Evolutionary conservation across 2,329 filamentous ascomycete species (phyloP), one percentile per base, ranked within the genome.

Genomic region (Talaromyces sp.): DNA sequence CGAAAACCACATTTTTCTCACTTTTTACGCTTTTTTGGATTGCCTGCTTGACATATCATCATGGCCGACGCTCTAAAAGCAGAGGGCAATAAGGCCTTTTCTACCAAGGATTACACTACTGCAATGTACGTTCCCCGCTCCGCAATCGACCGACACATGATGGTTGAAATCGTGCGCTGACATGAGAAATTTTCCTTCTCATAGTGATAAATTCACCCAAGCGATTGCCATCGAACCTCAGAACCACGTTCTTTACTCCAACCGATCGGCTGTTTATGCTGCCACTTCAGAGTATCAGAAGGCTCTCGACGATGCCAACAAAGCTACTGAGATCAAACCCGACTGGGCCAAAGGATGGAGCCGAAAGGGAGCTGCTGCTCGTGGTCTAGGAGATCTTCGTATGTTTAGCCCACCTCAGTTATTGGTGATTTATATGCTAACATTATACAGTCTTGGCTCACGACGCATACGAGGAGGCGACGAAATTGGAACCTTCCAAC

Each of bases 291-390:
- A 98, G 64, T 99, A 90, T 83, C 82, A 90, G 67, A 85, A 89
- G 69, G 95, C 95, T 21, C 81, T 98, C 28, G 84, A 89, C 66
- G 95, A 99, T 83, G 95, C 95, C 63, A 88, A 88, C 74, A 97
- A 97, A 84, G 95, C 92, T 2, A 96, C 90, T 61, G 86, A 96
- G 79, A 82, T 99, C 76, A 98, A 99, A 83, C 90, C 93, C 12
- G 95, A 98, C 82, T 99, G 95, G 95, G 88, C 92, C 64, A 98
- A 98, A 81, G 95, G 95, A 68, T 97, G 92, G 89, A 89, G 90
- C 64, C 88, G 95, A 65, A 97, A 97, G 77, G 95, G 93, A 68
- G 89, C 92, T 66, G 95, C 95, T 62, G 83, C 93, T 37, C 95
- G 96, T 76, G 95, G 95, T 52, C 82, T 88, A 64, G 91, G 93